These are phyloP conservation scores for Colletotrichum navitas DNA, from an alignment of 2,329 filamentous ascomycete genomes.

Conservation along the genomic window DNA sequence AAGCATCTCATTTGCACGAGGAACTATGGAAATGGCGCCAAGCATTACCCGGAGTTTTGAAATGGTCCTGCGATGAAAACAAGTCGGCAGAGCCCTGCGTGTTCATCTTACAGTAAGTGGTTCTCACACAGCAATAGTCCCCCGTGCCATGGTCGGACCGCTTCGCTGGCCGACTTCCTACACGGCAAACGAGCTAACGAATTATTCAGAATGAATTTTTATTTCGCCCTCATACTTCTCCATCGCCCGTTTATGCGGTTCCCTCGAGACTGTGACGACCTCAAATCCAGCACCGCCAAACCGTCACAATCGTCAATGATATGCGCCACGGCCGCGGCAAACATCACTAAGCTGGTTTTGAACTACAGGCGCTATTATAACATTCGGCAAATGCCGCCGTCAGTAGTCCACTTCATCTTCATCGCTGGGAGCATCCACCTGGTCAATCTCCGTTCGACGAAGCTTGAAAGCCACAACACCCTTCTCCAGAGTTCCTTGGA, in stretches of 20 bases:
- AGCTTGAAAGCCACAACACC: background rate
- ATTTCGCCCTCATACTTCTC: constrained; percentile 23
- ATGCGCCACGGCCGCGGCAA: constrained; percentile 14
- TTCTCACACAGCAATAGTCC: no score
- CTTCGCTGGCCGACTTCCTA: no score
- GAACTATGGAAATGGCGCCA: constrained; percentile 24
- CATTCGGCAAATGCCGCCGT: constrained; percentile 24
- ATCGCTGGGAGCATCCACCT: constrained; percentile 32
- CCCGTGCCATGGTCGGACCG: background rate
- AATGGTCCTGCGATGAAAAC: background rate
- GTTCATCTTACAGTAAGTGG: constrained; percentile 24
- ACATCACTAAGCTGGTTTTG: constrained; percentile 7
- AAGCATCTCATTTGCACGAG: constrained; percentile 2
- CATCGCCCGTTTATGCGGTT: constrained; percentile 26
- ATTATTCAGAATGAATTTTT: constrained; percentile 19
- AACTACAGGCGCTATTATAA: constrained; percentile 5
- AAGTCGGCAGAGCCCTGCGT: background rate
- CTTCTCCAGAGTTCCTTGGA: constrained; percentile 24
- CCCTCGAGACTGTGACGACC: background rate
- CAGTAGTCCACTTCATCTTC: constrained; percentile 27
- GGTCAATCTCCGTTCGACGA: background rate
- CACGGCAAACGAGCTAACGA: background rate
- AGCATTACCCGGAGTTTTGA: background rate
- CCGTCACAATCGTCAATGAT: background rate
- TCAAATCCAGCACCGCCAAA: background rate